Base-by-base conservation (phyloP, 1,284 basidiomycete genomes). In the Trametes versicolor region DNA sequence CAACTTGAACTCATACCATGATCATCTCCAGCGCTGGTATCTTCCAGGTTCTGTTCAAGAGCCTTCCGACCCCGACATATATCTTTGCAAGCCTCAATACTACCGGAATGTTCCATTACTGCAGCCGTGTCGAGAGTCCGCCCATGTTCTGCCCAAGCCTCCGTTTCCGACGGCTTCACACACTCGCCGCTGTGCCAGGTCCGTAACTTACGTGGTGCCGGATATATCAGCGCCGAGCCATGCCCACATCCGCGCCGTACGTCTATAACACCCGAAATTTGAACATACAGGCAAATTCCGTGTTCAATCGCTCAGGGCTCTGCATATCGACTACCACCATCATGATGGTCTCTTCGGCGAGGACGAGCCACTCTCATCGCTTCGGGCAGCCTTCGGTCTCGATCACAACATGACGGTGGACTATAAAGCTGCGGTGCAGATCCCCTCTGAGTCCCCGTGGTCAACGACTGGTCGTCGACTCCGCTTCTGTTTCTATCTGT, bases 401-500 rank as follows among this genome's bases (percentile, higher is more conserved):
- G 15, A 45, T 60, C 41, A 12, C 8, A 19, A 3, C 25, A 10
- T 13, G 19, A 15, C 4, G 36, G 7, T 25, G 15, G 2, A 12
- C 21, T 55, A 62, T 62, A 62, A 36, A 62, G 15, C 53, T 12
- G 17, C 12, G 15, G n/a, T 12, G 17, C 25, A 17, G 41, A 43
- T 25, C 50, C 17, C 36, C 32, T 32, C 25, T 27, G 10, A 29
- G 4, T 48, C 50, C 29, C n/a, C 21, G 49, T 58, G 58, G 53
- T 60, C 65, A 50, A 64, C 60, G 53, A 62, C 62, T 51, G 65
- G 59, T 67, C 58, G 58, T 63, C 53, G 53, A 54, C 58, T 47
- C 27, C 48, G 25, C 41, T 17, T 43, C 19, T 43, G 2, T 2
- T 43, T 17, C 4, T n/a, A n/a, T 41, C 19, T 47, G n/a, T 1